phyloP scores from a whole-genome alignment of 495 filamentous ascomycete species.

The Hypomontagnella monticulosa region DNA sequence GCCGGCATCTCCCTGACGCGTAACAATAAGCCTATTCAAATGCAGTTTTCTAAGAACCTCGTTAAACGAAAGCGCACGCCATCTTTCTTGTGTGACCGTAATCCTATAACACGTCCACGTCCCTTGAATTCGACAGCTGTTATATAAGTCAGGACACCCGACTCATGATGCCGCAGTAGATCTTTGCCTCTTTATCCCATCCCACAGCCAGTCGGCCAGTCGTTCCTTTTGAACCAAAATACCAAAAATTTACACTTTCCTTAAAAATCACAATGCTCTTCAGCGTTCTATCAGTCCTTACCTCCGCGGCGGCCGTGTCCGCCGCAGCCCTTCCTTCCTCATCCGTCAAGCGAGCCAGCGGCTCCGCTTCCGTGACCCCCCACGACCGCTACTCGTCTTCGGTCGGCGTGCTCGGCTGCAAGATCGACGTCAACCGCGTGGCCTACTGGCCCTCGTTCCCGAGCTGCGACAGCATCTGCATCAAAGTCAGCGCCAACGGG shows the following conservation, averaged over 20 bases:
- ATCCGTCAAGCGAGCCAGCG: constrained; percentile 19
- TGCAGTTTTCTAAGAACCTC: too few relatives aligned
- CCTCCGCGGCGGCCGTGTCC: constrained; percentile 24
- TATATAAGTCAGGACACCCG: constrained; percentile 17
- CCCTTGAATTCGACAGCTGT: too few relatives aligned
- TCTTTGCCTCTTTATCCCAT: constrained; percentile 1
- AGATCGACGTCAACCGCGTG: constrained; percentile 48
- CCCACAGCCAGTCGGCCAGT: constrained; percentile 20
- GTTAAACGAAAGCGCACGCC: too few relatives aligned
- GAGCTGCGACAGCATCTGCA: constrained; percentile 46
- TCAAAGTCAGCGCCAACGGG: constrained; percentile 42
- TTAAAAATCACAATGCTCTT: constrained; percentile 24
- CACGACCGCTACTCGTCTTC: constrained; percentile 47
- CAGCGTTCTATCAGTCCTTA: constrained; percentile 28
- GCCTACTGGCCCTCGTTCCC: constrained; percentile 47
- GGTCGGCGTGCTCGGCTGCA: constrained; percentile 47
- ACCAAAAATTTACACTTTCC: background rate
- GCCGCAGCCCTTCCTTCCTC: constrained; percentile 19
- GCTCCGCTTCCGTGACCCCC: constrained; percentile 39
- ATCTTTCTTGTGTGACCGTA: too few relatives aligned
- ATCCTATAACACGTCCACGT: too few relatives aligned
- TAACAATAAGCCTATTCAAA: too few relatives aligned
- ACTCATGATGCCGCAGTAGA: background rate
- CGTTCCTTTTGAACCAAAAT: constrained; percentile 8
- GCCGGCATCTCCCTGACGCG: too few relatives aligned